A percentile compares a stretch with the other conserved stretches of the same genome.
phyloP scores from a whole-genome alignment of 345 rosid genomes.

The Euphorbia lathyris region DNA sequence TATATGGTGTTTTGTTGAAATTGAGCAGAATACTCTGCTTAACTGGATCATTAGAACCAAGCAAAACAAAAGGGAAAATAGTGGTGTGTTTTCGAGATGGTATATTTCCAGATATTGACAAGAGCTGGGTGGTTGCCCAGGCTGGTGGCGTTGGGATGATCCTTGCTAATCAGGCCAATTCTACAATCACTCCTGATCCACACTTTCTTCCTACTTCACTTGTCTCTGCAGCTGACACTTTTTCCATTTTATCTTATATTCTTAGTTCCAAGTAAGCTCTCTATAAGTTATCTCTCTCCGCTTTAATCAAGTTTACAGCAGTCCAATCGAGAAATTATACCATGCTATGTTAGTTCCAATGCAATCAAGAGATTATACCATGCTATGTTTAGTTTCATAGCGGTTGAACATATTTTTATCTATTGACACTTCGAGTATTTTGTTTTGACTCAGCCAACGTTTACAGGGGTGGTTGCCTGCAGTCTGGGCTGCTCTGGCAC shows the following conservation, averaged over 20 bases:
- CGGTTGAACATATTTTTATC: too few relatives aligned
- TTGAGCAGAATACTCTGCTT: background rate
- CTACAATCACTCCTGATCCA: background rate
- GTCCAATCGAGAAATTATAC: too few relatives aligned
- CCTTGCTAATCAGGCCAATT: background rate
- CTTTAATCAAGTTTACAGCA: too few relatives aligned
- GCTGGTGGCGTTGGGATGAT: slow-evolving; percentile 26
- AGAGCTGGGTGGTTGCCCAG: slow-evolving; percentile 3
- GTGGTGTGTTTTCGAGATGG: slow-evolving; percentile 9
- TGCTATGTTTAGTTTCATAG: too few relatives aligned
- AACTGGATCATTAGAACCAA: slow-evolving; percentile 2
- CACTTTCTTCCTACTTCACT: slow-evolving; percentile 13
- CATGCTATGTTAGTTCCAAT: too few relatives aligned
- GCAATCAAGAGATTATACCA: too few relatives aligned
- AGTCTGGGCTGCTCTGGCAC: too few relatives aligned
- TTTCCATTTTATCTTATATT: slow-evolving; percentile 16
- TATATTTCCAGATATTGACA: background rate
- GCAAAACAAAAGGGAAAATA: slow-evolving; percentile 14
- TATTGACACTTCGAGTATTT: too few relatives aligned
- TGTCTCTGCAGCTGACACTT: slow-evolving; percentile 12
- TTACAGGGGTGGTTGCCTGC: too few relatives aligned
- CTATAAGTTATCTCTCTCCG: too few relatives aligned
- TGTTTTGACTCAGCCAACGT: too few relatives aligned
- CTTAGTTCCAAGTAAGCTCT: background rate
- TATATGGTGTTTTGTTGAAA: background rate